Conservation (phyloP, 2,329 filamentous ascomycete genomes). For the Botrytis medusae region DNA sequence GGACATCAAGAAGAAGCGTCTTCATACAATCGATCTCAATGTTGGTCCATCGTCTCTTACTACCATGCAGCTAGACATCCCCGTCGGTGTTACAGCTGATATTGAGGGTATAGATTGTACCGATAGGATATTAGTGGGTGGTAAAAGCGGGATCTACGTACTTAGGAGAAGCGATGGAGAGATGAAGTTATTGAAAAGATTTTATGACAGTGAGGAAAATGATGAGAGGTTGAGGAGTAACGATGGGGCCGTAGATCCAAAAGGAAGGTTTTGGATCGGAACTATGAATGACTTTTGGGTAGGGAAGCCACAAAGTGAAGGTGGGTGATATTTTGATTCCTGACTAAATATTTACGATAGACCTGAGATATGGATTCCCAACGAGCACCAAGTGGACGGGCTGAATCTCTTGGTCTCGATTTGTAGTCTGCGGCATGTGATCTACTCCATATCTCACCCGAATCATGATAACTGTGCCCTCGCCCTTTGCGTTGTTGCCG, state of each 20-base stretch:
- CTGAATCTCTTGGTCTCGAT: neutral
- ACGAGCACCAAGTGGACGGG: neutral
- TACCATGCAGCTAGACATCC: constrained; percentile 51
- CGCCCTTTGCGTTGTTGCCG: neutral
- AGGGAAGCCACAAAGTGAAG: constrained; percentile 41
- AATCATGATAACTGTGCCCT: neutral
- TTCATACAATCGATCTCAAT: constrained; percentile 69
- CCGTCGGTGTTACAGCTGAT: constrained; percentile 71
- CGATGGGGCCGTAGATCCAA: constrained; percentile 77
- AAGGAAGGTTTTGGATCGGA: constrained; percentile 82
- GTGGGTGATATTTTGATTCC: constrained; percentile 30
- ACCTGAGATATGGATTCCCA: neutral
- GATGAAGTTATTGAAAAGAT: constrained; percentile 55
- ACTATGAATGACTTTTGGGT: constrained; percentile 75
- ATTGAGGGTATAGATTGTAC: constrained; percentile 63
- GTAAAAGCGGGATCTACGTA: constrained; percentile 80
- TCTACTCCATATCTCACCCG: neutral
- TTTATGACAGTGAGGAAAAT: constrained; percentile 41
- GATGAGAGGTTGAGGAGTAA: constrained; percentile 63
- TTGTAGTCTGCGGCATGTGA: neutral
- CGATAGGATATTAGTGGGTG: constrained; percentile 71
- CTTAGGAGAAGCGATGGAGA: constrained; percentile 62
- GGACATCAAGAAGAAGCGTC: constrained; percentile 75
- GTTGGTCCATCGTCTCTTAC: constrained; percentile 48
- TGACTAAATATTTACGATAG: neutral